Evolutionary conservation across 2,329 filamentous ascomycete genomes (phyloP), one percentile per base, ranked within the genome.

Genomic region (Sordariomycetes sp.): DNA sequence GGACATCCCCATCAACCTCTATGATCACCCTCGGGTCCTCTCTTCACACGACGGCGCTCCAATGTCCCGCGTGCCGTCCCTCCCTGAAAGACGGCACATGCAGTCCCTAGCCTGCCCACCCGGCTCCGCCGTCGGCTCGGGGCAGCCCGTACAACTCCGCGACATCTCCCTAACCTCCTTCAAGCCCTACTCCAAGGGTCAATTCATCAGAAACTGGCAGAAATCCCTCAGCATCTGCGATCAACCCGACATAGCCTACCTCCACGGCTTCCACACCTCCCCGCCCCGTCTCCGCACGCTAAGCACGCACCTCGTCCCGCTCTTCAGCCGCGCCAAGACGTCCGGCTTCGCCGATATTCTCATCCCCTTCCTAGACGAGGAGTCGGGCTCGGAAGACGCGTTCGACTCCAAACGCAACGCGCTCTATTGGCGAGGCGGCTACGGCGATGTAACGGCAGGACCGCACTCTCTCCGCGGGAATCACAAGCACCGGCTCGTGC

Each of bases 1-100:
- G 87, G 82, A 90, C 61, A 70, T 96, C 22, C 87, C 88, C 0
- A 87, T 96, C 71, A 96, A 95, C 65, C 76, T 88, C 22, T 80
- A 87, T 63, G 86, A 90, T 59, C 82, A 89, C 62, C 87, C 88
- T 1, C 77, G 87, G 45, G 81, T 91, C 1, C 75, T 90, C 2
- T 76, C 88, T 10, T 35, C 53, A 10, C 22, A 39, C 15, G 53
- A 32, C 13, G 10, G 35, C 10, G n/a, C 52, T 22, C 48, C 35
- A 2, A 35, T 25, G 17, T 10, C 34, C 32, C 52, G 48, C 28
- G 20, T 32, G 25, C 22, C 55, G n/a, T 76, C 74, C 13, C 79
- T 58, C 7, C 10, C 51, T 10, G 55, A 59, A 25, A 17, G 22
- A 10, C 52, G 42, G 8, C 22, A 36, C 17, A 58, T 55, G 17